phyloP scores from a whole-genome alignment of 139 green algal species.

The Closterium sp. region DNA sequence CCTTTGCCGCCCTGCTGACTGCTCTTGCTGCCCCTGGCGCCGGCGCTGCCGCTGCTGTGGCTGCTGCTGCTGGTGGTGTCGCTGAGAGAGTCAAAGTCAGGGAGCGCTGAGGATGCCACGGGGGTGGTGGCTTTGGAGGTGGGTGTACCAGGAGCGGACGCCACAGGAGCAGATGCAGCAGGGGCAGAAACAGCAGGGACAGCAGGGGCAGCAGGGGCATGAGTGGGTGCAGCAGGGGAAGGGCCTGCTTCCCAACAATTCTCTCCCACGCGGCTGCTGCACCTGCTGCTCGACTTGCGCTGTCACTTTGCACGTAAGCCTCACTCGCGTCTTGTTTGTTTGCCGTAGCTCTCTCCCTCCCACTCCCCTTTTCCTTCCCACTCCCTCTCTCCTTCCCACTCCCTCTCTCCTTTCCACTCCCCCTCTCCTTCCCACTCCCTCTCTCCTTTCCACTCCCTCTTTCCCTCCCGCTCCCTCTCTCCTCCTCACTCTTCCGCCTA shows the following conservation, averaged over 20 bases:
- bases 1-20: not conserved
- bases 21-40: not conserved
- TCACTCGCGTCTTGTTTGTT: not conserved
- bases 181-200: not conserved
- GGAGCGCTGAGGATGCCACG: not conserved
- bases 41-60: no score
- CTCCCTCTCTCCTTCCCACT: not conserved
- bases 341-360: no score
- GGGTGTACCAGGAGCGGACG: not conserved
- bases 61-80: not conserved
- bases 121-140: not conserved
- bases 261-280: not conserved
- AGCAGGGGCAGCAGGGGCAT: not conserved
- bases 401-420: not conserved
- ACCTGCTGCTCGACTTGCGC: not conserved
- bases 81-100: not conserved
- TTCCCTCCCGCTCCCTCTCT: no score
- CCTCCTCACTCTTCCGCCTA: not conserved
- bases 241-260: not conserved
- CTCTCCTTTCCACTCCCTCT: not conserved
- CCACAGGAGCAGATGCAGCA: not conserved
- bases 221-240: not conserved
- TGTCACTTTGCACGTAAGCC: not conserved
- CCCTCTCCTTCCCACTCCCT: not conserved
- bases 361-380: not conserved